Conservation (phyloP, 305 asterid genomes). For the Petunia hybrid region DNA sequence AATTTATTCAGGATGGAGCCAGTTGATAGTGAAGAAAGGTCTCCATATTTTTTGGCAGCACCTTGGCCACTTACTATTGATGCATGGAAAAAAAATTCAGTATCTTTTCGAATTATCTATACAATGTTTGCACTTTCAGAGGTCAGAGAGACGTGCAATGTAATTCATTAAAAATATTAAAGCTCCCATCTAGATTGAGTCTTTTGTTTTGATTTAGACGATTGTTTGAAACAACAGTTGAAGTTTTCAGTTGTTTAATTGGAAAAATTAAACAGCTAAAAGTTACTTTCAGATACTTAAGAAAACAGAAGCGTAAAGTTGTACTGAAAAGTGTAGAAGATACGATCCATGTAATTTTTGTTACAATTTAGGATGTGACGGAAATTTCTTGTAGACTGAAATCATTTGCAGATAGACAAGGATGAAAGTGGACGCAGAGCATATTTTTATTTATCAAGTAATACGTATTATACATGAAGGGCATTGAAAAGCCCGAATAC, state of each 20-base stretch:
- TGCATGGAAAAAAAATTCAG: no score
- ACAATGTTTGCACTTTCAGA: background rate
- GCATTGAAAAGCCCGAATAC: no score
- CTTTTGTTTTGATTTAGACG: conserved; percentile 6
- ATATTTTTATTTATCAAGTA: no score
- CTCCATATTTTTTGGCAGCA: conserved; percentile 20
- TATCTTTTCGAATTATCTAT: conserved; percentile 4
- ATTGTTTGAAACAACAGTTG: conserved; percentile 7
- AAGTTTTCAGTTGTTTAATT: background rate
- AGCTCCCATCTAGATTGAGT: background rate
- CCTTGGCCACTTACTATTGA: background rate
- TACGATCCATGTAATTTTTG: background rate
- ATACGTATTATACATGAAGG: no score
- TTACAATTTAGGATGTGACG: conserved; percentile 12
- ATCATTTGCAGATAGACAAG: conserved; percentile 6
- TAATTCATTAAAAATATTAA: conserved; percentile 4
- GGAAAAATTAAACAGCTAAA: conserved; percentile 6
- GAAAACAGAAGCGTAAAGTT: background rate
- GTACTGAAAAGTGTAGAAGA: background rate
- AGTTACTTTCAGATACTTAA: background rate
- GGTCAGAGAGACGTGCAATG: background rate
- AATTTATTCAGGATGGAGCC: background rate
- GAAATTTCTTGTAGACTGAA: conserved; percentile 19
- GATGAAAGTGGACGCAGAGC: background rate
- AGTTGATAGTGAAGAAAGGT: conserved; percentile 1